Base-by-base conservation (phyloP, 2,329 filamentous ascomycete species). In the Stachybotrys echinatus region DNA sequence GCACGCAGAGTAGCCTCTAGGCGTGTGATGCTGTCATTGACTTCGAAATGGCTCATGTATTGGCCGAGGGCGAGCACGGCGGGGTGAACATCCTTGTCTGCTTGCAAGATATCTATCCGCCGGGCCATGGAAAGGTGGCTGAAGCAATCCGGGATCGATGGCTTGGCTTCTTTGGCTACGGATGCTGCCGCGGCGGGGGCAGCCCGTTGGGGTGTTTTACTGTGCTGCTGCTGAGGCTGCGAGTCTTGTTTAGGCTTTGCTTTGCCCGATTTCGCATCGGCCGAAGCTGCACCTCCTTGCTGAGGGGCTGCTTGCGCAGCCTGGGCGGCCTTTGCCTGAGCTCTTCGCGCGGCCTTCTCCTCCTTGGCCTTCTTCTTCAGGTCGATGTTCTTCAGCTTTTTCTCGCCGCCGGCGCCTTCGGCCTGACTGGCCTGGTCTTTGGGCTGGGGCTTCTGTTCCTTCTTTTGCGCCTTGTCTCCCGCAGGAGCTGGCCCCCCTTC, bases 321-420 rank as follows among this genome's bases (percentile, higher is more conserved):
- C 54, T 79, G 79, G 4, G 76, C 74, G 23, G 74, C 74, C 65
- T 86, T 89, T 61, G 78, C 82, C 62, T 84, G 84, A 45, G 88
- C 89, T 72, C 92, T 81, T 53, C 89, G 80, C 44, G 91, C 91
- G 48, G 88, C 87, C 73, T 96, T 97, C 66, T 96, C 92, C 27
- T 89, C 92, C 67, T 96, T 92, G 54, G 87, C 87, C 65, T 83
- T 85, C 61, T 92, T 92, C 72, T 97, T 97, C 62, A 95, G 65
- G 68, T 95, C 88, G 19, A 89, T 90, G 34, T 80, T 79, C 2
- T 87, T 83, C 27, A 88, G 73, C 65, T 89, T 88, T 59, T 74
- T 74, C 50, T 73, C 71, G 49, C 61, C 65, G n/a, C 52, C 45
- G 10, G 44, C 44, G 23, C 8, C 23, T 18, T 46, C 22, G 22